Base-by-base conservation (phyloP, 73 alveolate genomes). In the Halteria grandinella region DNA sequence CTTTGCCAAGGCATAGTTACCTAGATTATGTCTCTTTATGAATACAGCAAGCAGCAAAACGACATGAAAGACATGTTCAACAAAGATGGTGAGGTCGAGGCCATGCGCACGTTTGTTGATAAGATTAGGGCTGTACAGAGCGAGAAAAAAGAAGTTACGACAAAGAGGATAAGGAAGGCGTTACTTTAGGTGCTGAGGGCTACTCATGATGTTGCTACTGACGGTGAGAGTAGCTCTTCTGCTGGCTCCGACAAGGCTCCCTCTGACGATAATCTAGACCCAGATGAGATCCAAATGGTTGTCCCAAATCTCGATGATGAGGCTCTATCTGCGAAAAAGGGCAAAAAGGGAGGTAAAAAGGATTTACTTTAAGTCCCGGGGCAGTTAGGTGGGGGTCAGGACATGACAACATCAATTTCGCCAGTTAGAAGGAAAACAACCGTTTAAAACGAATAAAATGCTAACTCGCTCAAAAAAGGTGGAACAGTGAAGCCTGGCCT, bases 171-270 rank as follows among this genome's bases (percentile, higher is more conserved):
- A 2, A 66, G 47, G 33, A 66, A 66, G 29, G 63, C 66, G 8
- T 28, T 66, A 27, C 6, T 44, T 3, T n/a, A 33, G 43, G 80
- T 66, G 6, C 52, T 66, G 5, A 41, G 80, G 47, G 21, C 21
- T 27, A 66, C 80, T 25, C 21, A 41, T 27, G 80, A 66, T 21
- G 23, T 44, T 10, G 47, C 47, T 12, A 8, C 27, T 2, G 80
- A 66, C 1, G 80, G 80, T 18, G 80, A 66, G 37, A 44, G 69
- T 11, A 66, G 69, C 6, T 36, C 69, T 21, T 66, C 80, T 6
- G 80, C 80, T 44, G 80, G 80, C 4, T 66, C 80, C 8, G 80
- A 66, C 29, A 45, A 66, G 47, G 80, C 80, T 10, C 80, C 80
- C 14, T 66, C 80, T 5, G 80, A 66, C 18, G 80, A 66, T 44